A percentile compares a stretch with the other conserved stretches of the same genome.
These are phyloP conservation scores for Candida pseudoviswanathii DNA, from an alignment of 1,139 yeast species.

Conservation along the genomic window DNA sequence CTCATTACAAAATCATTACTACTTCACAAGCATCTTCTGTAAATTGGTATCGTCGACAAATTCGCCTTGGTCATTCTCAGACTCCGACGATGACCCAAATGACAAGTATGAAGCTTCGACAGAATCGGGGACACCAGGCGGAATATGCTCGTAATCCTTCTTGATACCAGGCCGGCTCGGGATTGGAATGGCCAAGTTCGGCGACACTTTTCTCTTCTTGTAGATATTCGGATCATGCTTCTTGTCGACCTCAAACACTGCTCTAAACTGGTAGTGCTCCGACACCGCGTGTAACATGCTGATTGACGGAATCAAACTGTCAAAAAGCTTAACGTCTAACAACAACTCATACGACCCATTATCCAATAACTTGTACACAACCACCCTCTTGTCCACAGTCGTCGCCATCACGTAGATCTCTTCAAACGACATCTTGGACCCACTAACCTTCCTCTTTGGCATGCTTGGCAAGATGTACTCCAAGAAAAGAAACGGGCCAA, in stretches of 20 bases:
- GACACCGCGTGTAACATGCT: conserved; percentile 9
- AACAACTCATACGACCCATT: conserved; percentile 19
- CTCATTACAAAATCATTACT: neutral
- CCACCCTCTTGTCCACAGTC: conserved; percentile 25
- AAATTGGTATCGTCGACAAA: neutral
- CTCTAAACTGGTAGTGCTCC: conserved; percentile 2
- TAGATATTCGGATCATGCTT: neutral
- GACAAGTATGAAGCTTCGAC: neutral
- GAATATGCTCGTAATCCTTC: neutral
- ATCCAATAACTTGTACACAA: conserved; percentile 29
- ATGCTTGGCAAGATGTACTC: conserved; percentile 11
- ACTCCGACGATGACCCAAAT: conserved; percentile 1
- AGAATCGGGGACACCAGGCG: neutral
- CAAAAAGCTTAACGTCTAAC: conserved; percentile 15
- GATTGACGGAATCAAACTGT: conserved; percentile 16
- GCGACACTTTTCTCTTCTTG: conserved; percentile 9
- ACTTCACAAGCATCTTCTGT: conserved; percentile 1
- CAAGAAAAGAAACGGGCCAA: conserved; percentile 30
- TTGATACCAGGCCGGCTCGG: neutral
- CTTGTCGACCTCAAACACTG: conserved; percentile 4
- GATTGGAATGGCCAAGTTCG: conserved; percentile 2
- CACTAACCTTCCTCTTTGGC: conserved; percentile 8
- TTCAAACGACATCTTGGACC: conserved; percentile 9
- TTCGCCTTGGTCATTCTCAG: neutral
- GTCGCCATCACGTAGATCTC: conserved; percentile 29